phyloP scores from a whole-genome alignment of 441 rosid genomes.

The Theobroma grandiflorum region DNA sequence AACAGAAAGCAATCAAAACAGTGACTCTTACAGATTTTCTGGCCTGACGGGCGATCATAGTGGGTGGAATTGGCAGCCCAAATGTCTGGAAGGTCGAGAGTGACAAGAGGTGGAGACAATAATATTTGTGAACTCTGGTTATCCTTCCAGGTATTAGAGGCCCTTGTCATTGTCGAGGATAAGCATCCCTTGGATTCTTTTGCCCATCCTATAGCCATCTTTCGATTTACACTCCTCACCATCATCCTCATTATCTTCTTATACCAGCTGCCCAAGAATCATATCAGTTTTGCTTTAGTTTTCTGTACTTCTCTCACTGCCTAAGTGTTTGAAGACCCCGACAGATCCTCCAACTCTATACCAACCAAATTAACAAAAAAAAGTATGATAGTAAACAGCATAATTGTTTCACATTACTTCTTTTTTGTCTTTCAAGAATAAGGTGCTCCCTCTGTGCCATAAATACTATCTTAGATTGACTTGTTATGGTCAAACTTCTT shows the following conservation, averaged over 20 bases:
- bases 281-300: not conserved
- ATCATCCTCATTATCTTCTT: constrained; percentile 13
- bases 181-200: constrained; percentile 17
- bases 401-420: too few species aligned
- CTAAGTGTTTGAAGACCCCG: not conserved
- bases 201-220: constrained; percentile 17
- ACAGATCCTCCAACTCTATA: too few species aligned
- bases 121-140: constrained; percentile 47
- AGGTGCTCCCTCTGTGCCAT: too few species aligned
- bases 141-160: constrained; percentile 19
- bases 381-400: too few species aligned
- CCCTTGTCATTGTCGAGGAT: constrained; percentile 24
- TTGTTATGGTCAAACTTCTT: too few species aligned
- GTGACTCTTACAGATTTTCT: constrained; percentile 37
- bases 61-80: constrained; percentile 52
- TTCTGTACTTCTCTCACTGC: not conserved
- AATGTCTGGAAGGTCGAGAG: constrained; percentile 79
- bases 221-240: constrained; percentile 28
- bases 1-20: not conserved
- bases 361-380: too few species aligned
- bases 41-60: constrained; percentile 35
- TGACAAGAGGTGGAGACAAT: constrained; percentile 77
- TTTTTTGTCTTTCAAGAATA: too few species aligned
- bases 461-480: too few species aligned
- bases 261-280: not conserved